Base-by-base conservation (phyloP, 2,329 filamentous ascomycete species). In the Neoascochyta sp. region DNA sequence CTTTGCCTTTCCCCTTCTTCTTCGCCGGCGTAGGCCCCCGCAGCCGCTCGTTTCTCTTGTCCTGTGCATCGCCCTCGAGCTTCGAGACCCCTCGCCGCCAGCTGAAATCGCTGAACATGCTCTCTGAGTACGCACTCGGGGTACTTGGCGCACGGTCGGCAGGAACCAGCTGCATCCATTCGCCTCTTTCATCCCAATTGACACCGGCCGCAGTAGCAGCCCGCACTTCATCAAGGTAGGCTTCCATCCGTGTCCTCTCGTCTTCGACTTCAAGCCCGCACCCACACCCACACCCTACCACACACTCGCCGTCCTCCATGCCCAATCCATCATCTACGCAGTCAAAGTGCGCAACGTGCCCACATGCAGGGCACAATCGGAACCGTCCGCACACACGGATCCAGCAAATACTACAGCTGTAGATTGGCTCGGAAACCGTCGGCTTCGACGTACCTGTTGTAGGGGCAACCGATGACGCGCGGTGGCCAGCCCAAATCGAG, bases 331-430 rank as follows among this genome's bases (percentile, higher is more conserved):
- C 39, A 18, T 46, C 43, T 42, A 63, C 53, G 42, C 59, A 63
- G n/a, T 50, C 51, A 27, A 58, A 57, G 31, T 64, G 61, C 7
- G 60, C 58, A 8, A 62, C 48, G 22, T 63, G 58, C 7, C 58
- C 55, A 32, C 61, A 64, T 2, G 50, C 42, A 2, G 56, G 56
- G 22, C 61, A 64, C 1, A 61, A 43, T 16, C 54, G 52, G 32
- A 63, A 61, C 11, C 60, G 47, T 2, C 61, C 60, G 2, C 41
- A 45, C 13, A 64, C 52, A 7, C 52, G 50, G 22, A 64, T 54
- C 61, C 60, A 64, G 36, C 61, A 64, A 20, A 63, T 58, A 20
- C 52, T 54, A 41, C 61, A 64, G 25, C 49, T 54, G 29, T 59
- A 59, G 1, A 56, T 45, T 1, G 45, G 41, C 8, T 56, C 50